phyloP scores from a whole-genome alignment of 495 filamentous ascomycete species.

The Penicillium psychrofluorescens region DNA sequence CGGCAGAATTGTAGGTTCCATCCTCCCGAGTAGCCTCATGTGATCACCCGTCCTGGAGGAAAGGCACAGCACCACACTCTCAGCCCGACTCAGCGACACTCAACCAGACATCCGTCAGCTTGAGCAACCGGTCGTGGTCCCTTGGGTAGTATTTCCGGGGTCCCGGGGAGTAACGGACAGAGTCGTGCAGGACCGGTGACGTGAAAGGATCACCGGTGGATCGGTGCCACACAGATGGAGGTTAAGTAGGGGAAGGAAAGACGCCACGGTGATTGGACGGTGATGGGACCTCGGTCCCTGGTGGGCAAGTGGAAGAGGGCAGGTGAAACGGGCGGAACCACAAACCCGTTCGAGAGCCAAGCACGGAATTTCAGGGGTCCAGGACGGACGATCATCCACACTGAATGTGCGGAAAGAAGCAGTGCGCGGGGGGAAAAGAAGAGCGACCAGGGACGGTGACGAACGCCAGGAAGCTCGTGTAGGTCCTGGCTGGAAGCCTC shows the following conservation, averaged over 20 bases:
- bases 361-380: not conserved
- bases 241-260: slow-evolving; percentile 1
- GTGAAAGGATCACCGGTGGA: slow-evolving; percentile 12
- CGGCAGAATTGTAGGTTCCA: slow-evolving; percentile 24
- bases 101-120: slow-evolving; percentile 1
- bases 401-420: no score
- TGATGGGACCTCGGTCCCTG: slow-evolving; percentile 17
- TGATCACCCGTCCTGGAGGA: slow-evolving; percentile 12
- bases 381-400: no score
- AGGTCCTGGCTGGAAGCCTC: no score
- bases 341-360: no score
- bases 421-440: no score
- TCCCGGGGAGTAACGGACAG: not conserved
- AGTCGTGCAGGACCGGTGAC: slow-evolving; percentile 7
- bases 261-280: not conserved
- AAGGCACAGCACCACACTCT: slow-evolving; percentile 13
- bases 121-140: slow-evolving; percentile 5
- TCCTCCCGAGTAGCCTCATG: slow-evolving; percentile 18
- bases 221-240: slow-evolving; percentile 11
- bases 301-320: slow-evolving; percentile 2
- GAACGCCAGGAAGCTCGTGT: no score
- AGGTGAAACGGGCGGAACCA: no score
- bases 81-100: not conserved
- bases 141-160: slow-evolving; percentile 9
- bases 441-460: no score